Conservation (phyloP, 2,329 filamentous ascomycete genomes). For the Aureobasidium sp. region DNA sequence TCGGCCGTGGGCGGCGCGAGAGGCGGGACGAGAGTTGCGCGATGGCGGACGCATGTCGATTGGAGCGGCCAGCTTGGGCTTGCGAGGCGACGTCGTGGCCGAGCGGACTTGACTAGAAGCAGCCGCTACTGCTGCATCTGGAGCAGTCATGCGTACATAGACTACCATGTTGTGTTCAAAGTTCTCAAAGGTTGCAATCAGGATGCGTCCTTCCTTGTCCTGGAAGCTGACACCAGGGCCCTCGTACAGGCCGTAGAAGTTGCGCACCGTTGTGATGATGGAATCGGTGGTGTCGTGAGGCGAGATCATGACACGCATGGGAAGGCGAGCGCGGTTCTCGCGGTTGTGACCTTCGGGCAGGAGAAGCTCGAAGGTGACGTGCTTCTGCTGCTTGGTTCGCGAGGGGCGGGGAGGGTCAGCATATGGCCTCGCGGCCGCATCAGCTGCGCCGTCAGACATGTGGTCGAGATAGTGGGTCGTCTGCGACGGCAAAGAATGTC, state of each 20-base stretch:
- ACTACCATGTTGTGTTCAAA: conserved; percentile 87
- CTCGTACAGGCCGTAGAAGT: conserved; percentile 95
- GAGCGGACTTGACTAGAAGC: conserved; percentile 19
- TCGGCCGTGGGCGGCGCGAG: conserved; percentile 64
- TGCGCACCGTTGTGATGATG: conserved; percentile 96
- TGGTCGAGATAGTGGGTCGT: conserved; percentile 13
- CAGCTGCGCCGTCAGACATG: neutral
- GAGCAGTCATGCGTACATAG: conserved; percentile 58
- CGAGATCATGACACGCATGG: conserved; percentile 85
- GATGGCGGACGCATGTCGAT: conserved; percentile 58
- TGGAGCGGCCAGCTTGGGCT: conserved; percentile 55
- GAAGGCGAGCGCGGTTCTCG: conserved; percentile 65
- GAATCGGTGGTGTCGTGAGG: conserved; percentile 95
- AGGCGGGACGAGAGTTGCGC: conserved; percentile 59
- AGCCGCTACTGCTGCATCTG: conserved; percentile 39
- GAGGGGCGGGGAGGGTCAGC: conserved; percentile 26
- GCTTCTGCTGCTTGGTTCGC: conserved; percentile 49
- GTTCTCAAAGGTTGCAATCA: conserved; percentile 96
- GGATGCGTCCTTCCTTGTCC: conserved; percentile 77
- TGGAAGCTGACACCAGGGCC: conserved; percentile 85
- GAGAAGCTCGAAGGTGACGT: conserved; percentile 71
- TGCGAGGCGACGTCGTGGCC: conserved; percentile 39
- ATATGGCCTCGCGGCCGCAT: conserved; percentile 4
- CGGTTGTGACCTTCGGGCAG: conserved; percentile 57
- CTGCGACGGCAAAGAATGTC: conserved; percentile 22